Evolutionary conservation across 306 rosid species (phyloP).

Genomic region (Begonia loranthoides): DNA sequence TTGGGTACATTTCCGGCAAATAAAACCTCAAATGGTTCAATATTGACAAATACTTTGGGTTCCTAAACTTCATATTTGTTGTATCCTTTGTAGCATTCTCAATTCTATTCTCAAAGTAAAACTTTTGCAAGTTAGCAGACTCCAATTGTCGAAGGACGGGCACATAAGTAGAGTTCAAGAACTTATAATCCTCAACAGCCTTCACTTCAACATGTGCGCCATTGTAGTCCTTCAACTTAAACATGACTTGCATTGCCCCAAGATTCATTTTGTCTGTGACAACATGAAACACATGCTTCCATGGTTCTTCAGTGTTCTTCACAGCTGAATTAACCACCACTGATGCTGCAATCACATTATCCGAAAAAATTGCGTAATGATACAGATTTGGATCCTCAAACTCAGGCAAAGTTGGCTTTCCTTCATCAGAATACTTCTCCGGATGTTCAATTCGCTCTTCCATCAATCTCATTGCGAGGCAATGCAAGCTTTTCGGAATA

Average conservation of each 20-base stretch:
- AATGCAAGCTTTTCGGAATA: slow-evolving; percentile 9
- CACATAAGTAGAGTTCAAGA: slow-evolving; percentile 8
- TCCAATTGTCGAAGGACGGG: slow-evolving; percentile 8
- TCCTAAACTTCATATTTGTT: slow-evolving; percentile 9
- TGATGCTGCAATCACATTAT: slow-evolving; percentile 4
- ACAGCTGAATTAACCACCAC: slow-evolving; percentile 10
- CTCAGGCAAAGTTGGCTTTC: slow-evolving; percentile 4
- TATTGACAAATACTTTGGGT: slow-evolving; percentile 7
- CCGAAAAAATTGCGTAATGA: slow-evolving; percentile 8
- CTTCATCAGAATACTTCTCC: slow-evolving; percentile 4
- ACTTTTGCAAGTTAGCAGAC: slow-evolving; percentile 8
- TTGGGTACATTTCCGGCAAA: slow-evolving; percentile 9
- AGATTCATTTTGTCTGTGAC: slow-evolving; percentile 10
- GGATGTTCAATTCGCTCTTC: slow-evolving; percentile 8
- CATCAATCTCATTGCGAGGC: slow-evolving; percentile 9
- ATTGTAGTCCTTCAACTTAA: slow-evolving; percentile 8
- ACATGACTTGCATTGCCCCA: slow-evolving; percentile 11
- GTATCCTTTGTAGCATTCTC: slow-evolving; percentile 9
- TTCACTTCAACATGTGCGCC: slow-evolving; percentile 8
- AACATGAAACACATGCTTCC: slow-evolving; percentile 10
- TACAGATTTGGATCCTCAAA: slow-evolving; percentile 7
- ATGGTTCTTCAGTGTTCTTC: slow-evolving; percentile 8
- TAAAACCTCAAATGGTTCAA: slow-evolving; percentile 8
- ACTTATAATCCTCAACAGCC: slow-evolving; percentile 11
- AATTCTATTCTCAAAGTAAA: slow-evolving; percentile 6